Conservation (phyloP, 176 grass and related monocot species). For the Eleusine coracana region DNA sequence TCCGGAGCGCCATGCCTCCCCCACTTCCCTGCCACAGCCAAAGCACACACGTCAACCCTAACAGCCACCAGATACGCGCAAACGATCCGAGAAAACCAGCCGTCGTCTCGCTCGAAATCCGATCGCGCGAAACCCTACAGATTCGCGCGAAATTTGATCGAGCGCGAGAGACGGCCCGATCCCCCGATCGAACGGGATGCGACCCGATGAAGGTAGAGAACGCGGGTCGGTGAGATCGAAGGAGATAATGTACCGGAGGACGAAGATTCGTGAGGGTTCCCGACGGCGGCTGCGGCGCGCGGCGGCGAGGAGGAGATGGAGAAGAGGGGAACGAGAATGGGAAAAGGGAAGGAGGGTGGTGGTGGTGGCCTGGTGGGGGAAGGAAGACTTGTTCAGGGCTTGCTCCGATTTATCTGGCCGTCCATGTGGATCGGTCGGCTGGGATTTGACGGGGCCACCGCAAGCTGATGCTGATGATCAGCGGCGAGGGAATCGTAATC, state of each 20-base stretch:
- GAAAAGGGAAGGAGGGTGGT: not conserved
- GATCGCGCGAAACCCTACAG: slow-evolving; percentile 17
- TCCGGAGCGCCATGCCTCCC: slow-evolving; percentile 55
- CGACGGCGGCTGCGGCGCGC: not conserved
- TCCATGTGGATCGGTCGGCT: slow-evolving; percentile 45
- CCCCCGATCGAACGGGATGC: slow-evolving; percentile 12
- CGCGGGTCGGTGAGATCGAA: not conserved
- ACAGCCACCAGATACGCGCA: not conserved
- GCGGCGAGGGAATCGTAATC: not conserved
- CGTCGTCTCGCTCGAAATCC: not conserved
- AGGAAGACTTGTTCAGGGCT: slow-evolving; percentile 30
- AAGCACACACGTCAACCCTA: slow-evolving; percentile 43
- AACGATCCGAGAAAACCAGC: not conserved
- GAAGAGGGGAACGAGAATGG: not conserved
- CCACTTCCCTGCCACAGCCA: slow-evolving; percentile 28
- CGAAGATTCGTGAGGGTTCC: slow-evolving; percentile 25
- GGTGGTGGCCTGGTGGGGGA: not conserved
- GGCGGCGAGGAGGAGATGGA: slow-evolving; percentile 3
- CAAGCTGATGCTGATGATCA: not conserved
- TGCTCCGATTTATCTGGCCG: slow-evolving; percentile 37
- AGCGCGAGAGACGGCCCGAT: not conserved
- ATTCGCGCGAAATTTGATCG: slow-evolving; percentile 22
- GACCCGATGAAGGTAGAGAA: not conserved
- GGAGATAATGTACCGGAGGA: slow-evolving; percentile 39
- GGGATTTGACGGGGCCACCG: not conserved